phyloP scores from a whole-genome alignment of 192 early-diverging fungal genomes.

The Anaeromyces robustus region DNA sequence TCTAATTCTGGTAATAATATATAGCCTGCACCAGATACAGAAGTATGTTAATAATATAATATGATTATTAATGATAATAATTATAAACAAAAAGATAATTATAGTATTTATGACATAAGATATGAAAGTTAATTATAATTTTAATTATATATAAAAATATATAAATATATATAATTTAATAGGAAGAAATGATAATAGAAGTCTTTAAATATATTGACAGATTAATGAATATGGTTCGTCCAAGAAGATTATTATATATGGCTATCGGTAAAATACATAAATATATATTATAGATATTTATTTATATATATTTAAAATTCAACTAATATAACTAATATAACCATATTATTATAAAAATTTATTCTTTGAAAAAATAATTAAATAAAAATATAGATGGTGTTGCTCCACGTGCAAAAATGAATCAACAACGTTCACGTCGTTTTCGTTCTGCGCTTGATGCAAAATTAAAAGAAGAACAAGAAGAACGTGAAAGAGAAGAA shows the following conservation, averaged over 20 bases:
- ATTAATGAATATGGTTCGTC: slow-evolving; percentile 81
- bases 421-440: slow-evolving; percentile 91
- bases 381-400: slow-evolving; percentile 48
- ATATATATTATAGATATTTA: no score
- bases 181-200: slow-evolving; percentile 84
- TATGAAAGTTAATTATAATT: no score
- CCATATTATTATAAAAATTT: no score
- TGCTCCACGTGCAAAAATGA: slow-evolving; percentile 98
- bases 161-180: no score
- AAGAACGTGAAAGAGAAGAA: slow-evolving; percentile 34
- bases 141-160: no score
- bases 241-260: slow-evolving; percentile 91
- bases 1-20: no score
- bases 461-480: slow-evolving; percentile 34
- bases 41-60: slow-evolving; percentile 8
- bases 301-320: no score
- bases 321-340: no score
- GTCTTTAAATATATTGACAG: slow-evolving; percentile 95
- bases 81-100: no score
- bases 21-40: slow-evolving; percentile 54
- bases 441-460: slow-evolving; percentile 90
- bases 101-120: no score
- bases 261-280: slow-evolving; percentile 59
- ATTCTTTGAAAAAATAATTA: no score
- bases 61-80: no score